A percentile compares a stretch with the other conserved stretches of the same genome.
Evolutionary conservation across 2,329 filamentous ascomycete genomes (phyloP).

Genomic region (Talaromyces atroroseus): DNA sequence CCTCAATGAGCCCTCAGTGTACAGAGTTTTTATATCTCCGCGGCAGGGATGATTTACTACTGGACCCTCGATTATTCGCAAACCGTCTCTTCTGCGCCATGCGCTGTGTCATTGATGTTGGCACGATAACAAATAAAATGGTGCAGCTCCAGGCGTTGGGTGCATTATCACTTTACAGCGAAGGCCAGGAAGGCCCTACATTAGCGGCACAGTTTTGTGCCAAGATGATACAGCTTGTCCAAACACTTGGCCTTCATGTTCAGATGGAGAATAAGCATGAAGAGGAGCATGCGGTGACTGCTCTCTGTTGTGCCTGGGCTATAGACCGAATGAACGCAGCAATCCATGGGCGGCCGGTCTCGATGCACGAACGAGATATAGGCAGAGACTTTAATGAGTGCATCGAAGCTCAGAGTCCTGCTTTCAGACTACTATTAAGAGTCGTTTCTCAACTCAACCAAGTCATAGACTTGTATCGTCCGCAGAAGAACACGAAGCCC

Average conservation of each 20-base stretch:
- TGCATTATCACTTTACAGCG: constrained; percentile 56
- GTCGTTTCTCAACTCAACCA: constrained; percentile 53
- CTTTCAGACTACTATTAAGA: constrained; percentile 54
- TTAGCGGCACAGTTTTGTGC: constrained; percentile 50
- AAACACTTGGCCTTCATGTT: constrained; percentile 54
- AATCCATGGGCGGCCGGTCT: constrained; percentile 54
- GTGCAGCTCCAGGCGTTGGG: constrained; percentile 51
- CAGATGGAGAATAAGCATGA: not conserved
- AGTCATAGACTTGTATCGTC: constrained; percentile 57
- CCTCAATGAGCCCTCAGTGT: constrained; percentile 47
- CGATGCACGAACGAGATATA: constrained; percentile 58
- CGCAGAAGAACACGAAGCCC: constrained; percentile 32
- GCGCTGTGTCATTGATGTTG: constrained; percentile 14
- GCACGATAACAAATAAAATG: constrained; percentile 40
- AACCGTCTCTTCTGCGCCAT: constrained; percentile 1
- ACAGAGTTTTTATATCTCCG: constrained; percentile 34
- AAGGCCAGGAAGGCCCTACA: constrained; percentile 52
- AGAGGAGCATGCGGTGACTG: constrained; percentile 14
- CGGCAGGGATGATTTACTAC: not conserved
- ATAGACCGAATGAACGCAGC: constrained; percentile 56
- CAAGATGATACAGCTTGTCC: constrained; percentile 53
- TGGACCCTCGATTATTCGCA: constrained; percentile 1
- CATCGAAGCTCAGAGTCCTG: constrained; percentile 48
- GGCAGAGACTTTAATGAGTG: constrained; percentile 50
- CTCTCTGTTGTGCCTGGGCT: constrained; percentile 55